Conservation (phyloP, 441 rosid species). For the Hura crepitans region DNA sequence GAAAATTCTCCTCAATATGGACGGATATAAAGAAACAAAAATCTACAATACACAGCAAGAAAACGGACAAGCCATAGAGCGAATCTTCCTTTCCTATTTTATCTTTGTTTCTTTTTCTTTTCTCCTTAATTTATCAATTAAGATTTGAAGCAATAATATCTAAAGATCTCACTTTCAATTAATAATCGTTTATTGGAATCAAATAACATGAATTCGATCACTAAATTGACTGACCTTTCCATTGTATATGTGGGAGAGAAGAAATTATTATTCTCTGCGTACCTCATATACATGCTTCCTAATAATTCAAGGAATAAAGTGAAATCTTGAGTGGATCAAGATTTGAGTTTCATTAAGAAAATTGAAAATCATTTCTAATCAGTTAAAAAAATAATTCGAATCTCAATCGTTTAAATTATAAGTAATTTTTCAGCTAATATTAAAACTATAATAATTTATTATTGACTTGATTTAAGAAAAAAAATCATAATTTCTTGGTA, state of each 20-base stretch:
- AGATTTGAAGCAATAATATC: not conserved
- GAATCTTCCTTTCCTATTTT: slow-evolving; percentile 3
- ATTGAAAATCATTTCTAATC: too few species aligned
- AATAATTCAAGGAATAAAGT: slow-evolving; percentile 1
- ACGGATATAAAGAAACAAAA: slow-evolving; percentile 15
- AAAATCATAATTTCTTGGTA: too few species aligned
- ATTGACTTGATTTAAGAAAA: too few species aligned
- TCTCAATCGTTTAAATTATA: too few species aligned
- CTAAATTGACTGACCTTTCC: not conserved
- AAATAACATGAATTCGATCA: not conserved
- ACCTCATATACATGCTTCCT: not conserved
- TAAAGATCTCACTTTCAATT: slow-evolving; percentile 17
- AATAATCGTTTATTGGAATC: not conserved
- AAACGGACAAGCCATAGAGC: not conserved
- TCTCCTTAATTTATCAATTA: not conserved
- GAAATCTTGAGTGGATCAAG: slow-evolving; percentile 1
- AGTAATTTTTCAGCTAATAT: too few species aligned
- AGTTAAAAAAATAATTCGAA: too few species aligned
- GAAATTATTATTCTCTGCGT: not conserved
- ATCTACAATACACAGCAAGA: not conserved
- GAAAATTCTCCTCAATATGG: not conserved
- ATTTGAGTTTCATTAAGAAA: slow-evolving; percentile 13
- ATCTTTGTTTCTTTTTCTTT: not conserved
- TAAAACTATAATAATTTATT: too few species aligned
- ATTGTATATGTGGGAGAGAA: not conserved